Base-by-base conservation (phyloP, 2,329 filamentous ascomycete species). In the Pyrenochaeta sp. region DNA sequence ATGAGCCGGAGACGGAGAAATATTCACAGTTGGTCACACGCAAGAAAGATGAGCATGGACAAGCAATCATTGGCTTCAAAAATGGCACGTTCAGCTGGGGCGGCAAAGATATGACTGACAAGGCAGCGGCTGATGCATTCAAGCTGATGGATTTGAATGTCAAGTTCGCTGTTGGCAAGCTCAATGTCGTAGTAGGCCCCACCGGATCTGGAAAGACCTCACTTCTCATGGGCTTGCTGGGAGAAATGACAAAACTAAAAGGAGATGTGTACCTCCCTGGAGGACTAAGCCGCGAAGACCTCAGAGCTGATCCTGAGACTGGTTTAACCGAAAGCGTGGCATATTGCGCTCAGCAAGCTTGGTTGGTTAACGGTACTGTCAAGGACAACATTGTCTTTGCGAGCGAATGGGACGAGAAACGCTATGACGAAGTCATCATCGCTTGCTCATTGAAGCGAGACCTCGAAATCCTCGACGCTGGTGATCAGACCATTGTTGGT, bases 201-300 rank as follows among this genome's bases (percentile, higher is more conserved):
- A 99, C 94, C 3, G 94, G 94, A 10, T 94, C 89, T 38, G 94
- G 94, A 55, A 99, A 99, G 77, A 96, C 93, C 0, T 97, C 93
- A 0, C 77, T 99, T 63, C 79, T 99, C 14, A 96, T 99, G 93
- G 94, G 92, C 19, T 77, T 99, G 18, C 82, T 99, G 2, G 94
- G 94, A 48, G 94, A 99, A 74, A 99, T 99, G 94, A 94, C 89
- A 1, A 74, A 92, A 36, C 73, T 96, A 17, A 80, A 86, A 44
- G 94, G 94, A 42, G 82, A 81, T 7, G 88, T 97, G 6, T 90
- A 86, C 71, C 82, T 97, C 18, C 94, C 94, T 3, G 90, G 92
- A 55, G 90, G 89, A 29, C 84, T 83, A 49, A 91, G 89, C 65
- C 87, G 94, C 55, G 90, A 96, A 66, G 90, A 96, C 48, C 81